Conservation (phyloP, 306 rosid genomes). For the Parietaria judaica region DNA sequence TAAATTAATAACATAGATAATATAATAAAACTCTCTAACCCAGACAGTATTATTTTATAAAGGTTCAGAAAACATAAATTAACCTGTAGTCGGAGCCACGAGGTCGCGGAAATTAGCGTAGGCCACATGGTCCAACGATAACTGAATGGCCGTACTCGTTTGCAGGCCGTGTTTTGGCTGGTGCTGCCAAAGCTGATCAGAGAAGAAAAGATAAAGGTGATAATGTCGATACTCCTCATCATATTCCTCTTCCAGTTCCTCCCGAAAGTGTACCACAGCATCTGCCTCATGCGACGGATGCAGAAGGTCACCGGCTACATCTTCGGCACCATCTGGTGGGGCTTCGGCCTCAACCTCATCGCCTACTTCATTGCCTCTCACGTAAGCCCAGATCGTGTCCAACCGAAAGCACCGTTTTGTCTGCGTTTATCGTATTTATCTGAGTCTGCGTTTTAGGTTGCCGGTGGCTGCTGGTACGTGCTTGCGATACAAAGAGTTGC, state of each 20-base stretch:
- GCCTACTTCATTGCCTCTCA: slow-evolving; percentile 99
- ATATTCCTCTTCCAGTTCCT: slow-evolving; percentile 90
- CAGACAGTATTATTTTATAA: too few species aligned
- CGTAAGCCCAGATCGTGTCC: slow-evolving; percentile 33
- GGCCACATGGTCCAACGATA: too few species aligned
- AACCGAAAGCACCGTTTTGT: neutral
- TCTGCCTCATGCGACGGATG: slow-evolving; percentile 87
- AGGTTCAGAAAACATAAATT: too few species aligned
- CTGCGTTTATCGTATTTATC: neutral
- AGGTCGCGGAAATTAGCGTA: too few species aligned
- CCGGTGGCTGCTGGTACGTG: slow-evolving; percentile 99
- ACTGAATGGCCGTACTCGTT: too few species aligned
- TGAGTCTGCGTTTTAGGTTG: slow-evolving; percentile 46
- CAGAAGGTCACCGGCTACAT: slow-evolving; percentile 95
- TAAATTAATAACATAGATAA: too few species aligned
- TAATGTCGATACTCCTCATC: slow-evolving; percentile 77
- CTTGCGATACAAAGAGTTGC: slow-evolving; percentile 96
- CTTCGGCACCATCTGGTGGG: slow-evolving; percentile 99
- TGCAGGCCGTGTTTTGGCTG: slow-evolving; percentile 92
- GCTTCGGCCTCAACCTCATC: slow-evolving; percentile 90
- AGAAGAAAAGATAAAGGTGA: slow-evolving; percentile 80
- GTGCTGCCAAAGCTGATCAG: slow-evolving; percentile 75
- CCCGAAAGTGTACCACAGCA: slow-evolving; percentile 92
- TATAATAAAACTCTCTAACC: too few species aligned
- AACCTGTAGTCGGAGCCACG: too few species aligned